Evolutionary conservation across 2,329 filamentous ascomycete species (phyloP).

Genomic region (Mycosphaerelloides madeirae): DNA sequence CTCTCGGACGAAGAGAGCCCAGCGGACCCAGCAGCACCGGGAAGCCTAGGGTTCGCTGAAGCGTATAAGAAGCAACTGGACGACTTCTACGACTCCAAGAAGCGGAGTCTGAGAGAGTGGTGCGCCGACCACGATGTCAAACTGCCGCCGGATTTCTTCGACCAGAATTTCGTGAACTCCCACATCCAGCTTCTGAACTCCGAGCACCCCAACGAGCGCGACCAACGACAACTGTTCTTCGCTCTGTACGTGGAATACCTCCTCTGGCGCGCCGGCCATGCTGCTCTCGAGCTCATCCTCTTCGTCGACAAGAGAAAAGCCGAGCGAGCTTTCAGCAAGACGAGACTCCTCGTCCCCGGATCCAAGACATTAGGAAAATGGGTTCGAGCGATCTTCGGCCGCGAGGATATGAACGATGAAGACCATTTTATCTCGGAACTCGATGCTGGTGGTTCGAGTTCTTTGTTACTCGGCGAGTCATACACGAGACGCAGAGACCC

Average conservation of each 20-base stretch:
- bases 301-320: constrained; percentile 62
- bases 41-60: constrained; percentile 54
- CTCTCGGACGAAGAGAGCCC: constrained; percentile 35
- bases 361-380: constrained; percentile 61
- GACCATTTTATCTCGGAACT: constrained; percentile 56
- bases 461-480: constrained; percentile 62
- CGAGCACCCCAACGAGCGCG: constrained; percentile 59
- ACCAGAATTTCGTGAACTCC: constrained; percentile 47
- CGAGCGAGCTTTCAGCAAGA: constrained; percentile 62
- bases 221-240: constrained; percentile 65
- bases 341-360: constrained; percentile 60
- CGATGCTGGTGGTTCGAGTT: constrained; percentile 46
- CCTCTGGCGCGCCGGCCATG: constrained; percentile 53
- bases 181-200: constrained; percentile 29
- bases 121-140: constrained; percentile 44
- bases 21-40: constrained; percentile 47
- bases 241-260: constrained; percentile 69
- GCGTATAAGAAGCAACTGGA: constrained; percentile 52
- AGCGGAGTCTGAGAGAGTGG: constrained; percentile 54
- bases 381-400: constrained; percentile 51
- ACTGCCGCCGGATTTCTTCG: constrained; percentile 49
- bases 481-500: constrained; percentile 63
- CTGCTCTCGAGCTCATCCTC: constrained; percentile 60
- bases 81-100: constrained; percentile 52
- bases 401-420: constrained; percentile 51